phyloP scores from a whole-genome alignment of 2,329 filamentous ascomycete genomes.

The Thielaviopsis cerberus region DNA sequence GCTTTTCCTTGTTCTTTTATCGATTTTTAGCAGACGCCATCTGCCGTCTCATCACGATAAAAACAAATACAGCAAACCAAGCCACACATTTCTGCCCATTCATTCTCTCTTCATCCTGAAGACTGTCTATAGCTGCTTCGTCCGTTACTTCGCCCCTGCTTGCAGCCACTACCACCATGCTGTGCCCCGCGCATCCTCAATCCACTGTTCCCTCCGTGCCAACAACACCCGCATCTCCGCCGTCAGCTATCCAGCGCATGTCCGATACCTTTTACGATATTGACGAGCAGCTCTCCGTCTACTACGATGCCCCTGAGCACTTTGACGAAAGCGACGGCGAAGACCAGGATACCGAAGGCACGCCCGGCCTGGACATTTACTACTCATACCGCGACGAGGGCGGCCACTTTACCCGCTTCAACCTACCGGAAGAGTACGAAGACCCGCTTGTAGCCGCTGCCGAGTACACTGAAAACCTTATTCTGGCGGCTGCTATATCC shows the following conservation, averaged over 20 bases:
- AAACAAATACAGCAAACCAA: neutral
- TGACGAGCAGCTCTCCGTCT: constrained; percentile 2
- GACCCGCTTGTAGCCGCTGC: neutral
- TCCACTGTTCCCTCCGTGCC: neutral
- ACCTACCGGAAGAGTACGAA: neutral
- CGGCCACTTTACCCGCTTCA: neutral
- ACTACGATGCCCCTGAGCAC: constrained; percentile 4
- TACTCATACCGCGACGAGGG: constrained; percentile 2
- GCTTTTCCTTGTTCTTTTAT: neutral
- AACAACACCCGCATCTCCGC: neutral
- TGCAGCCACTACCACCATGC: neutral
- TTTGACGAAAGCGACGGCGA: neutral
- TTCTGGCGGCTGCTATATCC: neutral
- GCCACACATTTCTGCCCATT: neutral
- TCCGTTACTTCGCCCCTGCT: neutral
- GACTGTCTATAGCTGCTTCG: neutral
- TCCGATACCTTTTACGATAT: neutral
- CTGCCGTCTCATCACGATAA: neutral
- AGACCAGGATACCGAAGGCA: neutral
- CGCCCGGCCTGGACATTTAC: constrained; percentile 3
- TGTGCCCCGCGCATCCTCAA: neutral
- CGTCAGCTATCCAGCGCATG: neutral
- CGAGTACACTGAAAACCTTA: neutral
- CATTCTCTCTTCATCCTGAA: neutral
- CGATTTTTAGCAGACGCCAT: neutral